Base-by-base conservation (phyloP, 2,329 filamentous ascomycete species). In the Pseudophaeomoniella oleicola region DNA sequence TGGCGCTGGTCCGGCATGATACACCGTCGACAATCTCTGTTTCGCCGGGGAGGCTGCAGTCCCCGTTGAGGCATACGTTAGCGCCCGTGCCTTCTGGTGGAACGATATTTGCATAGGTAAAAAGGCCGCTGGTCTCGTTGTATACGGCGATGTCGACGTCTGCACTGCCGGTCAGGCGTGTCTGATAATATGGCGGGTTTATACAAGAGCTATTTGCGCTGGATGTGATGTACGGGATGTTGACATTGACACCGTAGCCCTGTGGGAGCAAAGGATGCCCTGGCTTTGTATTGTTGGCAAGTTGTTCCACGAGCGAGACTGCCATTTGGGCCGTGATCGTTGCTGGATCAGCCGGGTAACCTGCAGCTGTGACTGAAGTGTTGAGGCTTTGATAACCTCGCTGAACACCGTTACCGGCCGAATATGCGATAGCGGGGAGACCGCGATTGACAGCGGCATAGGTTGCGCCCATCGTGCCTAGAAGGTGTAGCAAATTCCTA, bases 171-270 rank as follows among this genome's bases (percentile, higher is more conserved):
- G 61, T 69, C 37, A 71, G 51, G 12, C 67, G 56, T 0, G 64
- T 64, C 39, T 66, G 62, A 5, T 67, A 52, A 38, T 66, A 62
- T 1, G 59, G 54, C 0, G 67, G 63, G 5, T 57, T 48, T 10
- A 58, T 47, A 38, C 57, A 63, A 4, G 54, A 53, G 32, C 54
- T 49, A 34, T 65, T 56, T 11, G 42, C 52, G 29, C 54, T 46
- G 10, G 54, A 57, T 0, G 55, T 59, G 19, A 71, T 53, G 2
- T 51, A 48, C 2, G 67, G 67, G 16, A 64, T 62, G 42, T 72
- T 72, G 44, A 72, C 63, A 16, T 54, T 65, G 27, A 68, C 49
- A n/a, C 67, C 66, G 41, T 71, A 71, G 2, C 67, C 67, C 1
- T 63, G 50, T 0, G 67, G 68, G 1, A 72, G 50, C 1, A 54